Base-by-base conservation (phyloP, 768 basidiomycete species). In the Suillus placidus region DNA sequence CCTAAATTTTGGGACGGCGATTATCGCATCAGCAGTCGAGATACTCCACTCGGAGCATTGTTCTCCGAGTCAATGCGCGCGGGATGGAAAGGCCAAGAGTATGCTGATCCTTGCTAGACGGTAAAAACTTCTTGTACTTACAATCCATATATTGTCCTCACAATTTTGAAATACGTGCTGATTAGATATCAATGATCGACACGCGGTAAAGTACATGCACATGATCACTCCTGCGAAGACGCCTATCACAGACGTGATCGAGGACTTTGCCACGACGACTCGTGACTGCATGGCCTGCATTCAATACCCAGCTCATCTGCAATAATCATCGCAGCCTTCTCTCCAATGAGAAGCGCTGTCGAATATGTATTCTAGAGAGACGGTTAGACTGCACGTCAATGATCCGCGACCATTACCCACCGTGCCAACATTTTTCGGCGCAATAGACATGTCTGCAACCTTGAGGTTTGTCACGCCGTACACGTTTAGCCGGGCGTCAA, bases 401-500 rank as follows among this genome's bases (percentile, higher is more conserved):
- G 10, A 20, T 55, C 6, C 9, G 12, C 5, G 3, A 6, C 32
- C 54, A 55, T 10, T 13, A n/a, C 66, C 30, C 57, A 79, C 75
- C 34, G 76, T 71, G 35, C 66, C 68, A 42, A 81, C 74, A 52
- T 81, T 81, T 2, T 68, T 56, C 2, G 81, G 80, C 8, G 71
- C 68, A 60, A 80, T 76, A 9, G 81, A 80, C 26, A 81, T 54
- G 81, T 84, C 87, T 43, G 85, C 87, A 32, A 91, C 82, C 71
- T 90, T 88, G 60, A 91, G 76, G 35, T 81, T 81, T 68, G 77
- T 67, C 1, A 85, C 80, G 0, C 87, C 88, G 67, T 90, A 89
- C 16, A 91, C 88, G 66, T 87, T 87, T 51, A 90, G 74, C 23
- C 77, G 77, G 37, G 82, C 58, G 69, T 91, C 87, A 10, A 91